phyloP scores from a whole-genome alignment of 2,329 filamentous ascomycete species.

The Penicillium glabrum region DNA sequence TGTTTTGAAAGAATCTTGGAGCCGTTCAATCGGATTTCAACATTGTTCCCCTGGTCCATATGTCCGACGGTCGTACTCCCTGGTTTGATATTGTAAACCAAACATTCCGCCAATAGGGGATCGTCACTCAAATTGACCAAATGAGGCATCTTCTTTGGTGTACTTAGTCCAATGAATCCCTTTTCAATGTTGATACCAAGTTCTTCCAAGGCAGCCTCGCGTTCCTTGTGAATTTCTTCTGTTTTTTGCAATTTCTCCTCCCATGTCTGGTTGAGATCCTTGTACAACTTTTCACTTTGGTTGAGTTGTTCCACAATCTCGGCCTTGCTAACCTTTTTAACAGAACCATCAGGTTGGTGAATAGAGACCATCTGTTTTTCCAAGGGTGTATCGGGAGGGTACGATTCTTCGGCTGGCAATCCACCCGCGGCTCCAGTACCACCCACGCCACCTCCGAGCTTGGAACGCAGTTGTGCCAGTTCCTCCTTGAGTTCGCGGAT shows the following conservation, averaged over 20 bases:
- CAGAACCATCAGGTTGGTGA: conserved; percentile 74
- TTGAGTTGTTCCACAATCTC: conserved; percentile 96
- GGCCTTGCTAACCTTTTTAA: conserved; percentile 96
- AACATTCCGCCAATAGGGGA: conserved; percentile 87
- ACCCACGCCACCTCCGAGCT: conserved; percentile 64
- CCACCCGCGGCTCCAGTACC: conserved; percentile 48
- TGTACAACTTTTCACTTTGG: conserved; percentile 94
- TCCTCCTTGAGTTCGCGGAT: conserved; percentile 98
- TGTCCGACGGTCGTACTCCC: conserved; percentile 93
- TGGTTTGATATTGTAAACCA: conserved; percentile 97
- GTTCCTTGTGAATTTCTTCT: conserved; percentile 95
- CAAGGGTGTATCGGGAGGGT: conserved; percentile 85
- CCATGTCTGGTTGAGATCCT: conserved; percentile 97
- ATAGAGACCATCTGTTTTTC: conserved; percentile 98
- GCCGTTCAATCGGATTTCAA: conserved; percentile 91
- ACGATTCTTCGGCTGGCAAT: conserved; percentile 71
- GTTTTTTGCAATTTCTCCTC: conserved; percentile 94
- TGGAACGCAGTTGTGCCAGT: conserved; percentile 77
- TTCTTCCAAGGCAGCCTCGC: conserved; percentile 91
- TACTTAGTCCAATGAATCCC: conserved; percentile 90
- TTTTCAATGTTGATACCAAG: conserved; percentile 99
- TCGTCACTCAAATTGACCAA: conserved; percentile 96
- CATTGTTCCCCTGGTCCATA: conserved; percentile 77
- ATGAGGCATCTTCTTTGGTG: conserved; percentile 99
- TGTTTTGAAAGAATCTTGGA: conserved; percentile 90